Percentiles rank a stretch among this genome's conserved stretches.
These are phyloP conservation scores for Rhizophagus sp. DNA, from an alignment of 192 early-diverging fungal genomes.

Conservation along the genomic window DNA sequence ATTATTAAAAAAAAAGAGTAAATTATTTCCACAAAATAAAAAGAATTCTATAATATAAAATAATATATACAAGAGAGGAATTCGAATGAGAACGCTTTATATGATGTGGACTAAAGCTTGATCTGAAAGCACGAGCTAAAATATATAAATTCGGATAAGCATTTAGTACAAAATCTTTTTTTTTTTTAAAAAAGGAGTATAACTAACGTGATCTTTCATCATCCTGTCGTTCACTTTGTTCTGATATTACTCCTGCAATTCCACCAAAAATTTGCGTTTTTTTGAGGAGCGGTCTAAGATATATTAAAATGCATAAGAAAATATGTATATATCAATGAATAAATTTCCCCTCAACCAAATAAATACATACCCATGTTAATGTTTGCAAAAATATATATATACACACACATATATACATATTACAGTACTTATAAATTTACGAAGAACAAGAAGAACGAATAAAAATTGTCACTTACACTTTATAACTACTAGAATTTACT, in stretches of 20 bases:
- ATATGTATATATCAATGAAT: too few species aligned
- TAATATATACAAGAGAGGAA: constrained; percentile 11
- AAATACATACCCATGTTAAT: too few species aligned
- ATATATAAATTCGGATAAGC: too few species aligned
- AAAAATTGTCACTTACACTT: constrained; percentile 33
- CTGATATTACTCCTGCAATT: constrained; percentile 26
- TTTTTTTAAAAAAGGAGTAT: neutral
- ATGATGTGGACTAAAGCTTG: constrained; percentile 19
- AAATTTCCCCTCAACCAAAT: neutral
- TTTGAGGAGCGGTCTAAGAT: constrained; percentile 39
- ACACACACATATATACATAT: too few species aligned
- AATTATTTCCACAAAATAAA: neutral
- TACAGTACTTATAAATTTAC: neutral
- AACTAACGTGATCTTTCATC: constrained; percentile 28
- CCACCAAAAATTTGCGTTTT: constrained; percentile 37
- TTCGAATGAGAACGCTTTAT: neutral
- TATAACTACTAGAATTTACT: constrained; percentile 26
- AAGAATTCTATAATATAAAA: too few species aligned
- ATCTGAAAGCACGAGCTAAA: constrained; percentile 6
- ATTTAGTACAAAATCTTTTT: neutral
- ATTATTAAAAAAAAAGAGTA: neutral
- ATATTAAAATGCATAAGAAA: neutral
- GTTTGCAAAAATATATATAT: too few species aligned
- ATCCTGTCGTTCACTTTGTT: constrained; percentile 23
- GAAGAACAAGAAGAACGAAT: neutral